A percentile compares a stretch with the other conserved stretches of the same genome.
Evolutionary conservation across 2,329 filamentous ascomycete species (phyloP).

Genomic region (Aspergillus aculeatus): DNA sequence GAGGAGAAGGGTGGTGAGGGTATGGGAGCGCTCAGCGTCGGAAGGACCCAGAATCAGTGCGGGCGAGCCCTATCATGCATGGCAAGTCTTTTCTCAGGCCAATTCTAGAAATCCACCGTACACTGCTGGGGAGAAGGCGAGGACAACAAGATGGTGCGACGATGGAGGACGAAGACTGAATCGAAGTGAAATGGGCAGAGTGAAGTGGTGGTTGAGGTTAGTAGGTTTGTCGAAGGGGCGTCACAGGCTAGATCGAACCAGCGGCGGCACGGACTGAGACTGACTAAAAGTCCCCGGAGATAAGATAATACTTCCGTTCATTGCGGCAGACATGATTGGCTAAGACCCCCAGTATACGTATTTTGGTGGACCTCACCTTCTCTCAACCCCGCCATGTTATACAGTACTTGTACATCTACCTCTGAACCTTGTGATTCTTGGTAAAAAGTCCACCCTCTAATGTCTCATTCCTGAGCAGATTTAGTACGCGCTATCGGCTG

Average conservation of each 20-base stretch:
- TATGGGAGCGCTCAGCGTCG: conserved; percentile 22
- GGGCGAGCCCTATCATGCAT: conserved; percentile 18
- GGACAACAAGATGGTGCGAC: neutral
- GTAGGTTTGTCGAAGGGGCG: conserved; percentile 14
- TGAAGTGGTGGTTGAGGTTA: conserved; percentile 1
- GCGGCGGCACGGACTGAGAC: neutral
- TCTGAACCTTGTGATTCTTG: no score
- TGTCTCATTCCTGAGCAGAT: neutral
- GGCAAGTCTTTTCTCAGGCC: conserved; percentile 8
- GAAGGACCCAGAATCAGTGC: conserved; percentile 18
- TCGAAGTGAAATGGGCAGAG: neutral
- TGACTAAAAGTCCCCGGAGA: conserved; percentile 20
- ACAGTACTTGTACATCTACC: no score
- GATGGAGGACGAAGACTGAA: conserved; percentile 7
- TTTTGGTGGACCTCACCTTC: no score
- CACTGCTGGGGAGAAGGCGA: conserved; percentile 3
- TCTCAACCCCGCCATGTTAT: neutral
- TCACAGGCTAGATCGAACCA: conserved; percentile 1
- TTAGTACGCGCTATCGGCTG: neutral
- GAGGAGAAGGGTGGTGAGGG: conserved; percentile 15
- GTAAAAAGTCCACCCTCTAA: neutral
- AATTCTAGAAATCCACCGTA: neutral
- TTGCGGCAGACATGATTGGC: neutral
- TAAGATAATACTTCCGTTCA: conserved; percentile 31
- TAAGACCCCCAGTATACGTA: neutral